Evolutionary conservation across 768 basidiomycete species (phyloP).

Genomic region (Suillus occidentalis): DNA sequence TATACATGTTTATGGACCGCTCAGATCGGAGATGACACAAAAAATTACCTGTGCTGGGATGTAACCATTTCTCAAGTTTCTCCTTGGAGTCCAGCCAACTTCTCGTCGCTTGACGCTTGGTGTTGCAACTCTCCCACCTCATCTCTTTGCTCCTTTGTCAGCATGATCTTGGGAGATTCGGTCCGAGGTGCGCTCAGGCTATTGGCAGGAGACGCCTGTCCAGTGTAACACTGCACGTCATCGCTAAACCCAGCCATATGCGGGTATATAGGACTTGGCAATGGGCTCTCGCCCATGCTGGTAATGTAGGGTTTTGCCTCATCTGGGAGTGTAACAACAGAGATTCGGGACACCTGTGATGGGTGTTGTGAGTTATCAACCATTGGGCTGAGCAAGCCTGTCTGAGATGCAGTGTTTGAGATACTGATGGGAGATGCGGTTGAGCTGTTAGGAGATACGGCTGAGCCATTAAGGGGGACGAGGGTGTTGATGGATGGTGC

Average conservation of each 20-base stretch:
- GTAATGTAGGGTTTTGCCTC: slow-evolving; percentile 75
- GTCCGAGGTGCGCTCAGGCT: not conserved
- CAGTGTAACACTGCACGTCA: not conserved
- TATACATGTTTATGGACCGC: too few relatives aligned
- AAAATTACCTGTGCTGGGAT: too few relatives aligned
- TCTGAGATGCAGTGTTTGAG: slow-evolving; percentile 17
- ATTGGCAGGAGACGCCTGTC: slow-evolving; percentile 1
- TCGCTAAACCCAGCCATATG: slow-evolving; percentile 6
- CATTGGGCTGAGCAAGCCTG: slow-evolving; percentile 22
- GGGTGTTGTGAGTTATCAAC: slow-evolving; percentile 36
- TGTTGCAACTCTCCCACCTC: slow-evolving; percentile 60
- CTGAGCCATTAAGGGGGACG: slow-evolving; percentile 11
- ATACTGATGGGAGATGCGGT: slow-evolving; percentile 14
- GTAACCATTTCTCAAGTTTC: too few relatives aligned
- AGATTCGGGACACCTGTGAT: slow-evolving; percentile 67
- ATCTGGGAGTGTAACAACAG: slow-evolving; percentile 65
- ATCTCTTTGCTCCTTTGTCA: slow-evolving; percentile 17
- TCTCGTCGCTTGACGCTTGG: too few relatives aligned
- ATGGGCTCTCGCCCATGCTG: slow-evolving; percentile 65
- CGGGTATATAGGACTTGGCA: slow-evolving; percentile 46
- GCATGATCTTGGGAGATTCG: slow-evolving; percentile 14
- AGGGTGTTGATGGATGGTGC: slow-evolving; percentile 28
- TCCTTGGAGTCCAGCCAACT: too few relatives aligned
- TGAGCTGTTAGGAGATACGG: slow-evolving; percentile 9
- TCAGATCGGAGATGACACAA: too few relatives aligned